These are phyloP conservation scores for Cystobasidium ongulense DNA, from an alignment of 768 basidiomycete genomes.

Conservation along the genomic window DNA sequence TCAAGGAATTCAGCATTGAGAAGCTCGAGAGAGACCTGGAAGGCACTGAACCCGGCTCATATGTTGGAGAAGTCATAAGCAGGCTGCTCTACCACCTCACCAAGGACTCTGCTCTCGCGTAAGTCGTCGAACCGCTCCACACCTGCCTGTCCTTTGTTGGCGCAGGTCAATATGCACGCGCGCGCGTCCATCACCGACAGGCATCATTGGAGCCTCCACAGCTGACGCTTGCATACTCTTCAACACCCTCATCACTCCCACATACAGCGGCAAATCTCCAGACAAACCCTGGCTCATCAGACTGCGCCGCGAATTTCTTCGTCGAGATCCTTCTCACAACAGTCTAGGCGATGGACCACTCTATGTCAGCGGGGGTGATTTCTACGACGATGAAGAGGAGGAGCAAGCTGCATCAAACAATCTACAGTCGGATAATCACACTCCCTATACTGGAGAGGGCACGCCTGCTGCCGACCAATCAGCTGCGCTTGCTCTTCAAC, in stretches of 20 bases:
- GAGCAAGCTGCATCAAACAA: background rate
- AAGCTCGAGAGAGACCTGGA: slow-evolving; percentile 26
- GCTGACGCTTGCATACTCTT: background rate
- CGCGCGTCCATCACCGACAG: background rate
- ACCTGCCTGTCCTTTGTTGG: background rate
- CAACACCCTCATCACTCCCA: background rate
- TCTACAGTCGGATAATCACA: background rate
- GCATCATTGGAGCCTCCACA: no score
- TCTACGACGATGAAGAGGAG: slow-evolving; percentile 7
- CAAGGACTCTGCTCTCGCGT: slow-evolving; percentile 23
- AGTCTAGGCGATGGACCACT: slow-evolving; percentile 16
- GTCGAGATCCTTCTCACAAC: slow-evolving; percentile 22
- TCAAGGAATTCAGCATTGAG: slow-evolving; percentile 29
- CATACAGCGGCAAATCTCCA: slow-evolving; percentile 14
- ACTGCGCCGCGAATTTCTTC: slow-evolving; percentile 21
- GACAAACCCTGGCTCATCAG: slow-evolving; percentile 28
- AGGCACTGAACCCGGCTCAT: slow-evolving; percentile 10
- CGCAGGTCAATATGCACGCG: background rate
- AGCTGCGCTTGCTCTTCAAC: background rate
- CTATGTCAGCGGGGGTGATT: slow-evolving; percentile 2
- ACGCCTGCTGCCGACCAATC: background rate
- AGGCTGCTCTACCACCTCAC: slow-evolving; percentile 23
- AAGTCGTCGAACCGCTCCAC: background rate
- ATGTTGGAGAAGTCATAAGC: slow-evolving; percentile 26
- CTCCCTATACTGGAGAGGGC: background rate